Conservation (phyloP, 768 basidiomycete genomes). For the Lactifluus volemus region DNA sequence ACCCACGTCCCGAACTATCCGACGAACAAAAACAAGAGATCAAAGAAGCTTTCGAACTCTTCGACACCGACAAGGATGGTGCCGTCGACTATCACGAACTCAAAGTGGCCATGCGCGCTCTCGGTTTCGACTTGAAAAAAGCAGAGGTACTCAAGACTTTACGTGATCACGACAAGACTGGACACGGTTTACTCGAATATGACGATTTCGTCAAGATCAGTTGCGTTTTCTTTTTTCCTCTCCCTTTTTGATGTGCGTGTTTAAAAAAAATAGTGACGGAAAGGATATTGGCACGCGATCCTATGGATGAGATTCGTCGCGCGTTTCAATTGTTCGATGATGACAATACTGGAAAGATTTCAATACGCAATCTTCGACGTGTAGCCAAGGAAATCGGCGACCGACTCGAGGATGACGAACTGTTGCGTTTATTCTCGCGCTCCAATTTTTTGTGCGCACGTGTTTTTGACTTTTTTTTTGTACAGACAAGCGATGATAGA, state of each 20-base stretch:
- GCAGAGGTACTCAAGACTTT: conserved; percentile 94
- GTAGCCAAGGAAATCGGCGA: conserved; percentile 98
- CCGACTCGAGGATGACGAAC: conserved; percentile 87
- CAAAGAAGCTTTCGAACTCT: conserved; percentile 97
- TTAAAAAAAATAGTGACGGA: conserved; percentile 66
- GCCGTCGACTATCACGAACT: conserved; percentile 96
- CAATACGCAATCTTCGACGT: conserved; percentile 77
- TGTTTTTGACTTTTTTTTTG: background rate
- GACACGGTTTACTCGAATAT: conserved; percentile 79
- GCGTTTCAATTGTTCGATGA: conserved; percentile 98
- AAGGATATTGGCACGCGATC: conserved; percentile 87
- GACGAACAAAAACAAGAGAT: conserved; percentile 94
- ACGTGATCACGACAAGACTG: conserved; percentile 82
- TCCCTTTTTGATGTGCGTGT: background rate
- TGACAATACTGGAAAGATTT: conserved; percentile 92
- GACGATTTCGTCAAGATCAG: conserved; percentile 94
- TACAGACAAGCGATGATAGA: conserved; percentile 99
- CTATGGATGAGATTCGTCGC: conserved; percentile 90
- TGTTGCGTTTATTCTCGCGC: conserved; percentile 54
- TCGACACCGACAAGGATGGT: conserved; percentile 98
- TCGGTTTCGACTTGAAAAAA: conserved; percentile 98
- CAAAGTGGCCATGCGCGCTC: conserved; percentile 96
- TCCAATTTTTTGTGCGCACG: background rate
- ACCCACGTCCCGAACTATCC: conserved; percentile 71
- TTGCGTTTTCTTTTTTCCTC: conserved; percentile 29